Evolutionary conservation across 2,329 filamentous ascomycete species (phyloP).

Genomic region (Cordyceps farinosa): DNA sequence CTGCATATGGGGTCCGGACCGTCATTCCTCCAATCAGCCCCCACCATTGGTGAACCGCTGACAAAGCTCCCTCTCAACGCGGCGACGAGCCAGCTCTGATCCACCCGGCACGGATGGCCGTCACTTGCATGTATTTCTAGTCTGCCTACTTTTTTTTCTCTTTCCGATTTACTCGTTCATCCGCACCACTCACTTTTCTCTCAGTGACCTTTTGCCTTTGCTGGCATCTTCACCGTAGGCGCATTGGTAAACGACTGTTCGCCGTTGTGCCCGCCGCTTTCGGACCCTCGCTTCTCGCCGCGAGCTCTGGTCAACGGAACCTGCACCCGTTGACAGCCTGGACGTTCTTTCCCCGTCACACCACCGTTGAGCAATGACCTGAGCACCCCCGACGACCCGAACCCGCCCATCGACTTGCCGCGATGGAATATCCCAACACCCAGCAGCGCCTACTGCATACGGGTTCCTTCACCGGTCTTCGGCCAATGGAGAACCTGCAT

Average conservation of each 20-base stretch:
- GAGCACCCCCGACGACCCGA: not conserved
- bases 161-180: not conserved
- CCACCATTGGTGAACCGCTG: not conserved
- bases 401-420: not conserved
- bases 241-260: not conserved
- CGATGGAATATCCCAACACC: conserved; percentile 20
- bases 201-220: not conserved
- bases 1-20: not conserved
- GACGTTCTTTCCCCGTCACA: not conserved
- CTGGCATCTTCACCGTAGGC: not conserved
- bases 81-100: conserved; percentile 4
- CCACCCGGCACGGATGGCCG: conserved; percentile 8
- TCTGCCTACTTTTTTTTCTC: conserved; percentile 1
- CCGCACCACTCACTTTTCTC: not conserved
- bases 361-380: conserved; percentile 9
- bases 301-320: not conserved
- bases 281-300: conserved; percentile 8
- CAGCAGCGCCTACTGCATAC: conserved; percentile 52
- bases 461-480: conserved; percentile 60
- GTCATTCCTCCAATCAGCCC: not conserved
- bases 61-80: conserved; percentile 8
- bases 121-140: conserved; percentile 3
- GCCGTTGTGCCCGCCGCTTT: not conserved
- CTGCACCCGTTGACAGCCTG: not conserved
- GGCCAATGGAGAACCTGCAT: conserved; percentile 48